Base-by-base conservation (phyloP, 2,329 filamentous ascomycete genomes). In the Xylariales sp. region DNA sequence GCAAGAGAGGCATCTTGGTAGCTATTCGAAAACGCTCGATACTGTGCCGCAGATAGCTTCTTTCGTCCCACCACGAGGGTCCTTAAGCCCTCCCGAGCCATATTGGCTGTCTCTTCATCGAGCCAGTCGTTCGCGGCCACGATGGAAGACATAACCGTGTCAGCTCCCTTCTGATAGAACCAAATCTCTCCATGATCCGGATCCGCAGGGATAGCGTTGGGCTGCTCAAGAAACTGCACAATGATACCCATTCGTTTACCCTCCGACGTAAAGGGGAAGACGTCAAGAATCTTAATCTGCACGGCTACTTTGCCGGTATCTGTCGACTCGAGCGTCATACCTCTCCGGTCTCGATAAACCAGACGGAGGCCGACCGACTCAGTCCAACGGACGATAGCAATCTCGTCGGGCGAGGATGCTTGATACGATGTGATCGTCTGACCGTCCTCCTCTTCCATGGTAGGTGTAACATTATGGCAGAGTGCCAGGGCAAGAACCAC, bases 241-340 rank as follows among this genome's bases (percentile, higher is more conserved):
- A 98, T 83, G 42, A 98, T 91, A 8, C 94, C 93, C 93, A 98
- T 98, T 37, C 93, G 81, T 65, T 98, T 98, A 49, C 91, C 91
- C 48, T 97, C 93, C 0, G 90, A 96, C 0, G 93, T 98, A 59
- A 98, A 98, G 0, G 94, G 94, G 52, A 98, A 98, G 3, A 97
- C 81, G 30, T 97, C 91, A 4, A 97, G 72, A 33, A 98, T 94
- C 39, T 83, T 81, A 18, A 95, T 91, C 17, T 83, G 83, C 18
- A 98, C 88, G 4, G 93, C 85, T 1, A 78, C 67, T 35, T 83
- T 77, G 15, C 84, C 82, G 4, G 79, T 85, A 38, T 84, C 80
- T 2, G 84, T 79, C 4, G 83, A 91, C 54, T 90, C 83, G 3
- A 98, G 73, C 4, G 81, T 72, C 70, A 98, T 96, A 29, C 76